Conservation (phyloP, 2,329 filamentous ascomycete species). For the Berkeleyomyces basicola region DNA sequence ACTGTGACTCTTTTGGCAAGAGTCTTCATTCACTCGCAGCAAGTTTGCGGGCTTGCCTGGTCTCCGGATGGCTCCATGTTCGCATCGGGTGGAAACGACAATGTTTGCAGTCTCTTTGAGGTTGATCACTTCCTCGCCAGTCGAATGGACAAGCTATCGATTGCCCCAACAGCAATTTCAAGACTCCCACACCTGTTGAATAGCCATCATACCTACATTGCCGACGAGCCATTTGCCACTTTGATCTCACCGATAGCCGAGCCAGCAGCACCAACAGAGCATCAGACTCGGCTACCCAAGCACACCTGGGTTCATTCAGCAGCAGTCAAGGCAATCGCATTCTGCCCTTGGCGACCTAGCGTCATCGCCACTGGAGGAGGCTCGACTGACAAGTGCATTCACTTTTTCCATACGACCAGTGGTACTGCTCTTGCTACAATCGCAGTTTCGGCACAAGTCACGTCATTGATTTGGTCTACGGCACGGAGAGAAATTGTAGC, state of each 20-base stretch:
- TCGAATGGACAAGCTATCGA: slow-evolving; percentile 7
- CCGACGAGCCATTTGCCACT: not conserved
- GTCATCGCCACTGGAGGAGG: slow-evolving; percentile 84
- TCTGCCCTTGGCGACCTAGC: slow-evolving; percentile 83
- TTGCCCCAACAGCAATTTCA: not conserved
- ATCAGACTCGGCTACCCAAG: slow-evolving; percentile 17
- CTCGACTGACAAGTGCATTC: slow-evolving; percentile 86
- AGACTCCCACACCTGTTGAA: not conserved
- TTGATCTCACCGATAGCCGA: slow-evolving; percentile 6
- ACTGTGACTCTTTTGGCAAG: slow-evolving; percentile 61
- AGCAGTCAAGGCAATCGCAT: slow-evolving; percentile 91
- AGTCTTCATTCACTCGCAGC: slow-evolving; percentile 66
- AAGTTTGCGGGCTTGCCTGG: slow-evolving; percentile 89
- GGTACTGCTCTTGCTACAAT: slow-evolving; percentile 79
- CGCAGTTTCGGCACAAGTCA: slow-evolving; percentile 83
- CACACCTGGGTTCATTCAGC: slow-evolving; percentile 67
- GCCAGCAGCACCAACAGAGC: not conserved
- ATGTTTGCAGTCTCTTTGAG: slow-evolving; percentile 69
- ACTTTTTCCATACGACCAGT: slow-evolving; percentile 80
- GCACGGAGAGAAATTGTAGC: slow-evolving; percentile 76
- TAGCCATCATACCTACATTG: not conserved
- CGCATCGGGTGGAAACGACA: slow-evolving; percentile 85
- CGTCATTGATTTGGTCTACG: slow-evolving; percentile 76
- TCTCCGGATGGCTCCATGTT: slow-evolving; percentile 60
- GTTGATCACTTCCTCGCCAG: slow-evolving; percentile 37